These are phyloP conservation scores for Trypanosoma conorhini DNA, from an alignment of 208 protist genomes.

Conservation along the genomic window DNA sequence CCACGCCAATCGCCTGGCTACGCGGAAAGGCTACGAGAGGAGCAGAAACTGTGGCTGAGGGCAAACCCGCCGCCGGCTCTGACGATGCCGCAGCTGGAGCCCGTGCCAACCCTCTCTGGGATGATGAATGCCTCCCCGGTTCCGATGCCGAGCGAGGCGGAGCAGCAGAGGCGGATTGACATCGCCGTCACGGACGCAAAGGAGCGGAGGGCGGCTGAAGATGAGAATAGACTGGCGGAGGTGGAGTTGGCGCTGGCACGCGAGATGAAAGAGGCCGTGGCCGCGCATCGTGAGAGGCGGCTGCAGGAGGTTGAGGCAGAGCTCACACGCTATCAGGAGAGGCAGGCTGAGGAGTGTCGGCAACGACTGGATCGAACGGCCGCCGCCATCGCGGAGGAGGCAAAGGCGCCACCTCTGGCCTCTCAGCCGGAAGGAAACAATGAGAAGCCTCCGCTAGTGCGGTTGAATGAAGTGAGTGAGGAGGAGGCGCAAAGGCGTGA, in stretches of 20 bases:
- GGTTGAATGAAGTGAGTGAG: constrained; percentile 13
- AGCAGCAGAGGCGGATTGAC: constrained; percentile 38
- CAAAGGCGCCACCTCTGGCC: neutral
- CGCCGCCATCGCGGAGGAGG: neutral
- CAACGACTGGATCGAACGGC: neutral
- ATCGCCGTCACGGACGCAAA: constrained; percentile 20
- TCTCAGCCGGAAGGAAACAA: neutral
- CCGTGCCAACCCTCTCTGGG: constrained; percentile 29
- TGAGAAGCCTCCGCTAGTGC: neutral
- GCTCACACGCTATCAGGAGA: constrained; percentile 2
- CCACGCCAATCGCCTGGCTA: constrained; percentile 39
- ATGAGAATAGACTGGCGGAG: constrained; percentile 29
- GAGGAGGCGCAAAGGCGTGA: constrained; percentile 15
- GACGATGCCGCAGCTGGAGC: constrained; percentile 29
- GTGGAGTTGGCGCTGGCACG: constrained; percentile 22
- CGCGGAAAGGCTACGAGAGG: constrained; percentile 28
- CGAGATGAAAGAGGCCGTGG: constrained; percentile 8
- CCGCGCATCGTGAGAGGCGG: constrained; percentile 14
- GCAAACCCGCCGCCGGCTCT: constrained; percentile 27
- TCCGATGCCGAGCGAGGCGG: constrained; percentile 36
- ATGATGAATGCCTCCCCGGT: constrained; percentile 31
- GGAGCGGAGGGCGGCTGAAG: constrained; percentile 14
- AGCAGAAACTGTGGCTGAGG: constrained; percentile 46
- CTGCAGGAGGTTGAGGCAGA: constrained; percentile 11
- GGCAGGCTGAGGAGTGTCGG: constrained; percentile 6